These are phyloP conservation scores for Purpureocillium takamizusanense DNA, from an alignment of 2,329 filamentous ascomycete genomes.

Conservation along the genomic window DNA sequence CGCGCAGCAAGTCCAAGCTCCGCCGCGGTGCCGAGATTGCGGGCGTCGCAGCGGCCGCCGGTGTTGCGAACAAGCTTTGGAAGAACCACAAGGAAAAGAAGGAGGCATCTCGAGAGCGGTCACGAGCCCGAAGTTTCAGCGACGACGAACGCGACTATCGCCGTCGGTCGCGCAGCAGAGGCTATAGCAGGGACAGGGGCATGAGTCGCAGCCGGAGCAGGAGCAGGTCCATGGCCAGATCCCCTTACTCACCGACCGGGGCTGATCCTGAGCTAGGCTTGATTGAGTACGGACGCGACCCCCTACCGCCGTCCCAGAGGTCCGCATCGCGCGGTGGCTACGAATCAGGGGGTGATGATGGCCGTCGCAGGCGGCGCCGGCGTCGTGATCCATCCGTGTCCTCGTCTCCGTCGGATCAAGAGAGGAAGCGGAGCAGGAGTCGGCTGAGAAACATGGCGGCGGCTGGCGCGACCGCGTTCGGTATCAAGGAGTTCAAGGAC, in stretches of 20 bases:
- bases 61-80: conserved; percentile 52
- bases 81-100: conserved; percentile 54
- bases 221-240: conserved; percentile 43
- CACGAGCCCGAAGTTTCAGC: conserved; percentile 18
- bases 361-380: conserved; percentile 27
- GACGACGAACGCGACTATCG: conserved; percentile 27
- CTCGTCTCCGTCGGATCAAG: conserved; percentile 22
- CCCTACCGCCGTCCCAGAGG: conserved; percentile 36
- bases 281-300: conserved; percentile 56
- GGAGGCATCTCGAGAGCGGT: conserved; percentile 27
- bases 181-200: conserved; percentile 14
- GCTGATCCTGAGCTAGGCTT: conserved; percentile 60
- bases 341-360: conserved; percentile 39
- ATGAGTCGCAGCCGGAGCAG: conserved; percentile 24
- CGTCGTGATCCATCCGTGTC: conserved; percentile 26
- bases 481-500: conserved; percentile 51
- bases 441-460: conserved; percentile 45
- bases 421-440: conserved; percentile 43
- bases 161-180: conserved; percentile 25
- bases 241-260: conserved; percentile 39
- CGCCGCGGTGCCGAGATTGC: conserved; percentile 51
- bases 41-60: conserved; percentile 50
- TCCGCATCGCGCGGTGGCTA: conserved; percentile 28
- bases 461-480: conserved; percentile 52
- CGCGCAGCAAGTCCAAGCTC: conserved; percentile 36